These are phyloP conservation scores for Pythium coloratum DNA, from an alignment of 352 stramenopile species.

Conservation along the genomic window DNA sequence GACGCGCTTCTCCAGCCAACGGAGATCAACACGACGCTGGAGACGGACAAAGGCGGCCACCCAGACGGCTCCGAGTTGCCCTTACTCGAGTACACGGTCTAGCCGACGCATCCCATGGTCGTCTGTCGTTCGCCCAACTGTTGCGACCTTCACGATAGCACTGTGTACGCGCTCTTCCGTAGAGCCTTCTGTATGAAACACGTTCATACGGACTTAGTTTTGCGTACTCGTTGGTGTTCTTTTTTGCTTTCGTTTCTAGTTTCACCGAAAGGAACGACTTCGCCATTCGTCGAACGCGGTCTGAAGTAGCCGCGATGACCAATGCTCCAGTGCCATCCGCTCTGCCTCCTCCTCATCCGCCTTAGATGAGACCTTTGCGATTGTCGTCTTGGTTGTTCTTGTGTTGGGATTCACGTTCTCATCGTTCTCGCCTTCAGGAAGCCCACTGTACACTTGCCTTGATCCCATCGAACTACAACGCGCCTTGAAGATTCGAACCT, in stretches of 20 bases:
- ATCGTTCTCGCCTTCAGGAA: neutral
- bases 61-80: slow-evolving; percentile 26
- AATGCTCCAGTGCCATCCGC: slow-evolving; percentile 4
- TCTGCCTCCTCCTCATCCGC: neutral
- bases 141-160: neutral
- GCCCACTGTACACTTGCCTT: neutral
- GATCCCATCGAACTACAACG: neutral
- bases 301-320: slow-evolving; percentile 3
- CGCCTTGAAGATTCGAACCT: neutral
- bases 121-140: neutral
- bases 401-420: slow-evolving; percentile 17
- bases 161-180: neutral
- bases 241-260: neutral
- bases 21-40: slow-evolving; percentile 15
- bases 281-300: slow-evolving; percentile 6
- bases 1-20: slow-evolving; percentile 25
- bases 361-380: neutral
- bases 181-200: neutral
- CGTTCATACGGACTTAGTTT: no score
- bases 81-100: slow-evolving; percentile 25
- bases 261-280: neutral
- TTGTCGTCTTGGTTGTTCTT: neutral
- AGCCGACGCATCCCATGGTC: neutral
- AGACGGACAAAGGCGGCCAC: slow-evolving; percentile 14
- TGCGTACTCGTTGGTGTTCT: neutral